A percentile compares a stretch with the other conserved stretches of the same genome.
phyloP scores from a whole-genome alignment of 139 green algal genomes.

The Marvania coccoides region DNA sequence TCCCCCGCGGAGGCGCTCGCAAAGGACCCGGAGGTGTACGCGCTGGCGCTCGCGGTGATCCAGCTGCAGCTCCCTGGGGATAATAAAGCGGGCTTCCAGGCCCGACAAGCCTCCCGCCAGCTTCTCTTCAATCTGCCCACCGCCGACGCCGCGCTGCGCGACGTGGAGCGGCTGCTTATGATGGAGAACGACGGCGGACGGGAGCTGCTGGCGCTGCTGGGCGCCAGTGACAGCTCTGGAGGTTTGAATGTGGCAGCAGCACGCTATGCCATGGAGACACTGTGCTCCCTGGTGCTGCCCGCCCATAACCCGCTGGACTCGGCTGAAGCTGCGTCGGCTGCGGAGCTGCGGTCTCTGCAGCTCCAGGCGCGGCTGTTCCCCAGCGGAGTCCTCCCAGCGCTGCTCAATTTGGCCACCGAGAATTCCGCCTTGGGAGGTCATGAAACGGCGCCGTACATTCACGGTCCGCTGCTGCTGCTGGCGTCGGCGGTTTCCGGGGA shows the following conservation, averaged over 20 bases:
- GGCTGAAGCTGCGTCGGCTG: background rate
- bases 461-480: background rate
- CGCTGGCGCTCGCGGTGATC: slow-evolving; percentile 43
- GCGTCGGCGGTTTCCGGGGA: background rate
- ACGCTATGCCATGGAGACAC: background rate
- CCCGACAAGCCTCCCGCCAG: slow-evolving; percentile 8
- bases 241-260: background rate
- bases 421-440: too few species aligned
- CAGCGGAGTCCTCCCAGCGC: background rate
- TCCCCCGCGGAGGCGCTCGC: slow-evolving; percentile 8
- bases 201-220: too few species aligned
- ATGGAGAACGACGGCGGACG: background rate
- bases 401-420: slow-evolving; percentile 1
- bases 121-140: slow-evolving; percentile 61
- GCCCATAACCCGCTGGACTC: background rate
- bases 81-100: background rate
- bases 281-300: background rate
- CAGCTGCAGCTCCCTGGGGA: slow-evolving; percentile 17
- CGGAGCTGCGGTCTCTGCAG: background rate
- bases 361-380: slow-evolving; percentile 12
- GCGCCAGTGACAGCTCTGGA: too few species aligned
- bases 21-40: slow-evolving; percentile 38
- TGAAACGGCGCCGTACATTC: too few species aligned
- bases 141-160: slow-evolving; percentile 14
- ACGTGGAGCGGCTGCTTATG: slow-evolving; percentile 27